Evolutionary conservation across 208 protist genomes (phyloP).

Genomic region (Kentomonas sorsogonicus): DNA sequence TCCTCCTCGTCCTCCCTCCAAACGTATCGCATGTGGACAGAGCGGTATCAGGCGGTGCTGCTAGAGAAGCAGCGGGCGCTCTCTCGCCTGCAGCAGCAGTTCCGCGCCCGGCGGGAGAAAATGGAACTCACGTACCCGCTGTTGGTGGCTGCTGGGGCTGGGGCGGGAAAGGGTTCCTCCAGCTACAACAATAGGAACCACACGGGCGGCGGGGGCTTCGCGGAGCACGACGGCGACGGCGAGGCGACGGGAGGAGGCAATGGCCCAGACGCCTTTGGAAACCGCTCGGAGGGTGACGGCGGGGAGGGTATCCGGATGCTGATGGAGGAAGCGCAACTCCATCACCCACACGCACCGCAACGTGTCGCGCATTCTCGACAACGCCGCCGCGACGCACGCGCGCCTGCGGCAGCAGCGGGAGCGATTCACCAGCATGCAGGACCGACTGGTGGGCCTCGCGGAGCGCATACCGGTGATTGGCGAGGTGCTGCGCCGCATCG

Average conservation of each 20-base stretch:
- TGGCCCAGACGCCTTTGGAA: constrained; percentile 6
- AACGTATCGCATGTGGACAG: constrained; percentile 32
- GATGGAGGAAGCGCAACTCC: constrained; percentile 67
- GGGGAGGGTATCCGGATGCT: constrained; percentile 51
- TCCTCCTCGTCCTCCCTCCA: constrained; percentile 1
- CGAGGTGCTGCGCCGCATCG: constrained; percentile 61
- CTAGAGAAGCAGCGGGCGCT: constrained; percentile 49
- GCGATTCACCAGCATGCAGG: constrained; percentile 46
- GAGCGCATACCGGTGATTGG: constrained; percentile 75
- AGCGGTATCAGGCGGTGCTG: constrained; percentile 54
- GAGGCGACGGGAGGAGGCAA: constrained; percentile 10
- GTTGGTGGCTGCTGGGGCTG: background rate
- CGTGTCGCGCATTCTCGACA: constrained; percentile 54
- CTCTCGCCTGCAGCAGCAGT: constrained; percentile 27
- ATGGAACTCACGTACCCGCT: too few relatives aligned
- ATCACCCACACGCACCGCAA: constrained; percentile 64
- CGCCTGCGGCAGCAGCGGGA: constrained; percentile 64
- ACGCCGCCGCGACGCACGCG: constrained; percentile 48
- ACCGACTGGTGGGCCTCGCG: constrained; percentile 51
- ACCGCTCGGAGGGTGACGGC: background rate
- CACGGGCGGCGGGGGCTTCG: too few relatives aligned
- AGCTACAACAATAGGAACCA: background rate
- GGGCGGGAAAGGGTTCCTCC: background rate
- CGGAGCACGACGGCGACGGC: constrained; percentile 19
- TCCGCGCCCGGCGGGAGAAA: constrained; percentile 13